phyloP scores from a whole-genome alignment of 148 eudicot genomes.

The Beta vulgaris region DNA sequence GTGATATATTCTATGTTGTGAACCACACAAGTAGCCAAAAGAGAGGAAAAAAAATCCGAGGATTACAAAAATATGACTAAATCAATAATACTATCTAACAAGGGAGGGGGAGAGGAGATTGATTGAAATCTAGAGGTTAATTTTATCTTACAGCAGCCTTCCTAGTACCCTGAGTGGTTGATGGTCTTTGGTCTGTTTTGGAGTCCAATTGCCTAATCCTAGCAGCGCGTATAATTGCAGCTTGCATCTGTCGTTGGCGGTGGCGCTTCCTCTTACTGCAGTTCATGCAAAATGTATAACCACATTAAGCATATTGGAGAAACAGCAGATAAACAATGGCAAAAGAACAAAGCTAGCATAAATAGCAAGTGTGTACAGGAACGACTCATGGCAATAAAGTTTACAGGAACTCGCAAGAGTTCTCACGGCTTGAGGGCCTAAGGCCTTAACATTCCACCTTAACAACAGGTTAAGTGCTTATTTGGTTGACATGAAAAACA shows the following conservation, averaged over 20 bases:
- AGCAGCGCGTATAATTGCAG: constrained; percentile 54
- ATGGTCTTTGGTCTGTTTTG: constrained; percentile 31
- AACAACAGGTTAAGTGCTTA: too few species aligned
- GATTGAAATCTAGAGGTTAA: constrained; percentile 1
- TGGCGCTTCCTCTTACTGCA: constrained; percentile 75
- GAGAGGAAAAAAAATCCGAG: neutral
- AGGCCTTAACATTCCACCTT: too few species aligned
- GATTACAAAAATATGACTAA: constrained; percentile 7
- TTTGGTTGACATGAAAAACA: too few species aligned
- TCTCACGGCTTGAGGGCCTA: neutral
- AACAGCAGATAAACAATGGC: neutral
- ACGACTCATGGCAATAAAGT: too few species aligned
- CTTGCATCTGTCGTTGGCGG: constrained; percentile 59
- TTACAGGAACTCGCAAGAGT: neutral
- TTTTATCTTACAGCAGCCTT: constrained; percentile 22
- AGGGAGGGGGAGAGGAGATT: neutral
- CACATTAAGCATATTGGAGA: neutral
- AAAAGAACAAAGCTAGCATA: neutral
- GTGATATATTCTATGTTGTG: neutral
- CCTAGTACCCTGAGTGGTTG: constrained; percentile 37
- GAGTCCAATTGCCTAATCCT: constrained; percentile 51
- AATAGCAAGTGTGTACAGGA: too few species aligned
- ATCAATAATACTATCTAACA: constrained; percentile 17
- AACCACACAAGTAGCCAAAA: constrained; percentile 7
- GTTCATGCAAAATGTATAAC: constrained; percentile 7